Evolutionary conservation across 352 stramenopile species (phyloP).

Genomic region (Phytophthora pistaciae): DNA sequence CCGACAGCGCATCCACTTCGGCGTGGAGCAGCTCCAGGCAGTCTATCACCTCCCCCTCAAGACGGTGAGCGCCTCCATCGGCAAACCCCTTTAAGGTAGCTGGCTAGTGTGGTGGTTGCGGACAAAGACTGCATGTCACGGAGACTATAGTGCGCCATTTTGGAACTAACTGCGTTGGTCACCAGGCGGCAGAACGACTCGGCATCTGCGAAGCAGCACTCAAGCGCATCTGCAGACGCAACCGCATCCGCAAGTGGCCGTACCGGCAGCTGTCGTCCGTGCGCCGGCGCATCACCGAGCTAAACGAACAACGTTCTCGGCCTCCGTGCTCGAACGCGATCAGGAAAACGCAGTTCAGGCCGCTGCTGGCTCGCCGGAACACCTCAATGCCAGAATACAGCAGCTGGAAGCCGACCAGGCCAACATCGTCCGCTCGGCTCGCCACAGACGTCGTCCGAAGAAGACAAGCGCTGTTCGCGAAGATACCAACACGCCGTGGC

Average conservation of each 20-base stretch:
- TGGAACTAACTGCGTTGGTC: constrained; percentile 26
- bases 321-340: not conserved
- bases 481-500: not conserved
- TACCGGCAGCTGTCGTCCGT: constrained; percentile 78
- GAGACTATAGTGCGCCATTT: too few species aligned
- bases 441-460: constrained; percentile 8
- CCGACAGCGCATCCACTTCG: constrained; percentile 62
- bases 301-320: constrained; percentile 20
- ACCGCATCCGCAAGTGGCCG: constrained; percentile 77
- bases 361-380: not conserved
- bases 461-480: not conserved
- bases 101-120: too few species aligned
- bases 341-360: too few species aligned
- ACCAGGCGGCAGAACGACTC: constrained; percentile 64
- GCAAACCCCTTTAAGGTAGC: too few species aligned
- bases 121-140: too few species aligned
- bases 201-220: constrained; percentile 83
- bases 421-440: constrained; percentile 39
- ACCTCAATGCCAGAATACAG: constrained; percentile 28
- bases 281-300: constrained; percentile 54
- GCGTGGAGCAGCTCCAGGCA: constrained; percentile 60
- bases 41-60: constrained; percentile 84
- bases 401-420: constrained; percentile 37
- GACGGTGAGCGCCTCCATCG: too few species aligned
- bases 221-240: constrained; percentile 82